These are phyloP conservation scores for Phytopythium chamaehyphon DNA, from an alignment of 352 stramenopile genomes.

Conservation along the genomic window DNA sequence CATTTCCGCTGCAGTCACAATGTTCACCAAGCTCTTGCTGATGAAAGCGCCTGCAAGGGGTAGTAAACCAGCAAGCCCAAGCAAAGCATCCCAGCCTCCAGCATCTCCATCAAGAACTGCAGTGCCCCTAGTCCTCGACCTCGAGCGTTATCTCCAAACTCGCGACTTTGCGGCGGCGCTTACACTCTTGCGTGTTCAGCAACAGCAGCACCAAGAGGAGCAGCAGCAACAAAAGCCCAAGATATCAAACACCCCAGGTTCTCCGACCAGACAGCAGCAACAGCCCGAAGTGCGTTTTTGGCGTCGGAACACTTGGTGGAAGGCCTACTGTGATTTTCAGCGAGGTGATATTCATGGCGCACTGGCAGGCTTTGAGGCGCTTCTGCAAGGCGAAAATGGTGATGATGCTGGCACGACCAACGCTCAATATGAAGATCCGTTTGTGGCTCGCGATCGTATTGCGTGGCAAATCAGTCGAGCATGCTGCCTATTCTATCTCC, in stretches of 20 bases:
- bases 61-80: neutral
- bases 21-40: conserved; percentile 5
- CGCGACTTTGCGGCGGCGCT: conserved; percentile 47
- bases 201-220: conserved; percentile 9
- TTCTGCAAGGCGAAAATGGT: conserved; percentile 23
- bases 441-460: conserved; percentile 16
- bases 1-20: neutral
- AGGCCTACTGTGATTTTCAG: conserved; percentile 70
- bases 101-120: neutral
- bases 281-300: conserved; percentile 4
- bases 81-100: neutral
- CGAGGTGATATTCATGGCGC: conserved; percentile 37
- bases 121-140: conserved; percentile 10
- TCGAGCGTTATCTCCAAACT: conserved; percentile 35
- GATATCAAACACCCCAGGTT: neutral
- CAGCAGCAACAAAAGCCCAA: conserved; percentile 14
- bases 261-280: neutral
- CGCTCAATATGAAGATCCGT: neutral
- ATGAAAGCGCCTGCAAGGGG: neutral
- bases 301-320: conserved; percentile 52
- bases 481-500: conserved; percentile 54
- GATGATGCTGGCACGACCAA: conserved; percentile 1
- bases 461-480: conserved; percentile 44
- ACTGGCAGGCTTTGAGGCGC: conserved; percentile 42
- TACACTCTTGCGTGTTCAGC: conserved; percentile 27